These are phyloP conservation scores for Teunomyces gatunensis DNA, from an alignment of 805 yeast species.

Conservation along the genomic window DNA sequence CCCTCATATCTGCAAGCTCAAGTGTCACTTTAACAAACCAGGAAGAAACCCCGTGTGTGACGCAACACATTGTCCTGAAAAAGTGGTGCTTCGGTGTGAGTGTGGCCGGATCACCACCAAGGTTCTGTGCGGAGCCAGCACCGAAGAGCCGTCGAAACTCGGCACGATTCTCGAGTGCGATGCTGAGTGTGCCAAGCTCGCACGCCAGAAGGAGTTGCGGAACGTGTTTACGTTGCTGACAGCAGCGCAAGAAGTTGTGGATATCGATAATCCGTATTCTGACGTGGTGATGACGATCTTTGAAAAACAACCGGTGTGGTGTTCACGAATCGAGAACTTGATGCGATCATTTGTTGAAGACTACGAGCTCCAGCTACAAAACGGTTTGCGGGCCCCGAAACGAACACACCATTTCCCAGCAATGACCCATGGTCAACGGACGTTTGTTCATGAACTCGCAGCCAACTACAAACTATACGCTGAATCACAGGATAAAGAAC, in stretches of 20 bases:
- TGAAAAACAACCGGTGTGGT: conserved; percentile 63
- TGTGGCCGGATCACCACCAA: conserved; percentile 58
- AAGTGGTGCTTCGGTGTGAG: conserved; percentile 51
- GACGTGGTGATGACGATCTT: conserved; percentile 48
- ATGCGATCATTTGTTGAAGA: conserved; percentile 49
- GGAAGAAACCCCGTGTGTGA: conserved; percentile 46
- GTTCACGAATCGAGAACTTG: conserved; percentile 56
- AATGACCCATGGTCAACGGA: conserved; percentile 67
- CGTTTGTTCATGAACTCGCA: conserved; percentile 68
- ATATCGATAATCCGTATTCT: conserved; percentile 37
- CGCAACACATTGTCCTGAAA: conserved; percentile 47
- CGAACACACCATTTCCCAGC: conserved; percentile 64
- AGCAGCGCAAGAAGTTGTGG: conserved; percentile 6
- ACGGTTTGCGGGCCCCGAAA: conserved; percentile 16
- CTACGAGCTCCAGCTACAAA: conserved; percentile 19
- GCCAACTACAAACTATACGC: conserved; percentile 55
- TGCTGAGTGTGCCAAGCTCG: conserved; percentile 59
- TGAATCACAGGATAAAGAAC: conserved; percentile 81
- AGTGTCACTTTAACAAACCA: conserved; percentile 58
- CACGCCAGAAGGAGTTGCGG: conserved; percentile 60
- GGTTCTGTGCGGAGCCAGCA: conserved; percentile 59
- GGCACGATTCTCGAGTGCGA: conserved; percentile 57
- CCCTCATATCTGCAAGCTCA: conserved; percentile 61
- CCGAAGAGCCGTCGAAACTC: conserved; percentile 26
- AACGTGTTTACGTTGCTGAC: conserved; percentile 51